Evolutionary conservation across 257 asterid species (phyloP).

Genomic region (Solanum chiquidenum): DNA sequence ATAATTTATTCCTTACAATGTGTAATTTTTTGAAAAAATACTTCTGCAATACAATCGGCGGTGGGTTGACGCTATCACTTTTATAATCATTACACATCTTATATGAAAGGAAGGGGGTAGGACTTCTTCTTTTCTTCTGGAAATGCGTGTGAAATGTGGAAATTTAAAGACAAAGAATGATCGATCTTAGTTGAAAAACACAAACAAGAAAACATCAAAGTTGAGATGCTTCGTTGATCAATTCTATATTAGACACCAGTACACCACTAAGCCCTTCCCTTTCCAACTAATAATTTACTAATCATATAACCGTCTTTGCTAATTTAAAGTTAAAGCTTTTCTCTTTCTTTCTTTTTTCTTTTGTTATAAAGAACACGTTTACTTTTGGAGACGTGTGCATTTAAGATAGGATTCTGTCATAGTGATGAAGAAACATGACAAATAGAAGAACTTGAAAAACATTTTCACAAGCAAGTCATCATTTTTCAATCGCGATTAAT

Average conservation of each 20-base stretch:
- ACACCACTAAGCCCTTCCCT: background rate
- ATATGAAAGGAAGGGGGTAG: background rate
- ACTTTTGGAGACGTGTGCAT: background rate
- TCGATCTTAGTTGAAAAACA: background rate
- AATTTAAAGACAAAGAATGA: background rate
- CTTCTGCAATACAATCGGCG: background rate
- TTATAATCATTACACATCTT: background rate
- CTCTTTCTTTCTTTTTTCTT: too few species aligned
- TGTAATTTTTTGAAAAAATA: background rate
- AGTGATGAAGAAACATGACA: background rate
- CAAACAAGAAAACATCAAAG: background rate
- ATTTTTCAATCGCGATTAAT: background rate
- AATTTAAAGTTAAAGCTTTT: background rate
- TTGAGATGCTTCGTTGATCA: background rate
- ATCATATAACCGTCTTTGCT: background rate
- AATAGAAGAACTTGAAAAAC: background rate
- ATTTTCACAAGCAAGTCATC: background rate
- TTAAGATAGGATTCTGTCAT: background rate
- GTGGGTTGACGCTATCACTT: background rate
- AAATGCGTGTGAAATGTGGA: background rate
- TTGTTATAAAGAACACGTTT: background rate
- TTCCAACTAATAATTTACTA: background rate
- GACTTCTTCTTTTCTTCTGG: background rate
- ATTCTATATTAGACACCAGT: background rate
- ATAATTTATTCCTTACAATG: background rate